Evolutionary conservation across 495 filamentous ascomycete genomes (phyloP), one percentile per base, ranked within the genome.

Genomic region (Entonaema liquescens): DNA sequence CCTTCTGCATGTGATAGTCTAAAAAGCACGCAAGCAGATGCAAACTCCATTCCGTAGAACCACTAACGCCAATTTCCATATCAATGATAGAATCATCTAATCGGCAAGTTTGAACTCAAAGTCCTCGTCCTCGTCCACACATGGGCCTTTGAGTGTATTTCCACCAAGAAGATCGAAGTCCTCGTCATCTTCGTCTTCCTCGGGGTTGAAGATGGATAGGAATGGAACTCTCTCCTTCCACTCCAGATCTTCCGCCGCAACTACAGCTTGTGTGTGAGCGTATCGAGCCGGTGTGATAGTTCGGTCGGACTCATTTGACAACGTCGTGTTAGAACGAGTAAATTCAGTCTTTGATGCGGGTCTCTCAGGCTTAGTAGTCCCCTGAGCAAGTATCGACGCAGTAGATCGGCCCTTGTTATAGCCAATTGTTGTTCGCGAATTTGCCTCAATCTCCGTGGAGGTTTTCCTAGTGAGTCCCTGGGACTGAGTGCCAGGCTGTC

Each of bases 401-500:
- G 89, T 85, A 15, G 83, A 84, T 15, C 93, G 85, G 28, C 94
- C 93, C 74, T 90, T 92, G 57, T 87, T 89, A 75, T 94, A 95
- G 6, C 93, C 93, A 28, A 97, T 79, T 0, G 94, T 97, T 52
- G 87, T 91, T 58, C 87, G 86, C 12, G 93, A 94, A 6, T 82
- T 84, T 19, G 91, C 90, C 6, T 89, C 88, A 3, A 87, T 80
- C 70, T 88, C 65, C 52, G 59, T 2, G 79, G 81, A 53, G 85
- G 85, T 61, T 79, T 84, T 36, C 67, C 76, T 19, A 80, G 76
- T 13, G 76, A 74, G 50, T 62, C 64, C 33, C 63, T 79, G 82
- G 29, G 53, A 7, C 70, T 59, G 77, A 47, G 67, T 21, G 49
- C 57, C 72, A 61, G 26, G 80, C 67, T 58, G 82, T 73, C 57